Evolutionary conservation across 1,284 basidiomycete species (phyloP), one percentile per base, ranked within the genome.

Genomic region (Tylopilus orsonianus): DNA sequence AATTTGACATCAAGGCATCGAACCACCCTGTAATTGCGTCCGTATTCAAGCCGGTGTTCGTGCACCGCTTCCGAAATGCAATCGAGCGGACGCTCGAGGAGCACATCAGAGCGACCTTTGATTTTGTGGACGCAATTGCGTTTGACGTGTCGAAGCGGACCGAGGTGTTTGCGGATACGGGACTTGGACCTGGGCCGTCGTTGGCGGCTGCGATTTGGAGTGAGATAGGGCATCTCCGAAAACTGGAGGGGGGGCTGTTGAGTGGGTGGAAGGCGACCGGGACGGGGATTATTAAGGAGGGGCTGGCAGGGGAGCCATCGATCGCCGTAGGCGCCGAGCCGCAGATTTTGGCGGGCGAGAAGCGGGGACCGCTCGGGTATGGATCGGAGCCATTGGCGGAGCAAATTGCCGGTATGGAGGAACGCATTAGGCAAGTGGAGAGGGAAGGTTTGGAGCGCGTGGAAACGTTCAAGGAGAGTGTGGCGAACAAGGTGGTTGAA

Each of bases 241-340:
- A 72, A 29, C 58, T 70, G 55, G 66, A 70, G 12, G 61, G 67
- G 22, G 68, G 70, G 0, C 36, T 74, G 13, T 66, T 74, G 44
- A 60, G 71, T 2, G 79, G 72, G 0, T 77, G 77, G 72, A 68
- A 60, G 24, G 77, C 77, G 5, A 86, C 83, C 0, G 77, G 83
- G 0, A 81, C 79, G 0, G 85, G 85, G 0, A 50, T 87, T 8
- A 68, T 87, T 44, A 74, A 79, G 45, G 75, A 81, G 53, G 61
- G 45, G 5, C 42, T 59, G 14, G 57, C 60, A 19, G 66, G 65
- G 3, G 67, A 68, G 23, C 68, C 71, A n/a, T 65, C 68, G 45
- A 77, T 87, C 40, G 85, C 85, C 2, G 67, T 87, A 66, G 85
- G 85, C 4, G 81, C 75, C 4, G 83, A 85, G 64, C 85, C 85